Conservation (phyloP, 148 eudicot species). For the Nepenthes mirabilis region DNA sequence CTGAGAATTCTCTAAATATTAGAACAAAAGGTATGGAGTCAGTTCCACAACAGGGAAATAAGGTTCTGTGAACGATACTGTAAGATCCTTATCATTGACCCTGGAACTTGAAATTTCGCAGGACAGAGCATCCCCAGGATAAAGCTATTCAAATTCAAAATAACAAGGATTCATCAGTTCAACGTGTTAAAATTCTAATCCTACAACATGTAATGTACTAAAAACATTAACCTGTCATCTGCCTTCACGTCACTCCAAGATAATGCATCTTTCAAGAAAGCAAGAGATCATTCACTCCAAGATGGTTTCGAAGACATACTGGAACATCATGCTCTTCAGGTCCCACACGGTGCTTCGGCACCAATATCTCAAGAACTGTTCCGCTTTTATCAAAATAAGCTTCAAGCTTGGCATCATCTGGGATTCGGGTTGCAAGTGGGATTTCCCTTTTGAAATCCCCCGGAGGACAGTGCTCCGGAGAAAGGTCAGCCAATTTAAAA, state of each 20-base stretch:
- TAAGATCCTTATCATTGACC: conserved; percentile 18
- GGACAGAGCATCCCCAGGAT: conserved; percentile 24
- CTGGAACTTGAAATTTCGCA: conserved; percentile 21
- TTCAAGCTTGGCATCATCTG: conserved; percentile 76
- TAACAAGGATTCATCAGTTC: conserved; percentile 11
- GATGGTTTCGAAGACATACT: conserved; percentile 52
- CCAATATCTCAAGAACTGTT: conserved; percentile 58
- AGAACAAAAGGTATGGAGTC: conserved; percentile 5
- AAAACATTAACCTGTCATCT: background rate
- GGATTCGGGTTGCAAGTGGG: conserved; percentile 53
- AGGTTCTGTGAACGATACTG: background rate
- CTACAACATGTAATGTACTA: background rate
- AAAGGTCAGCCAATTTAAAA: conserved; percentile 56
- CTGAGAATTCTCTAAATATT: conserved; percentile 5
- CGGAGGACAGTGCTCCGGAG: conserved; percentile 74
- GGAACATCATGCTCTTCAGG: conserved; percentile 77
- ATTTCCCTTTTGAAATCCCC: conserved; percentile 71
- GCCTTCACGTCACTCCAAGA: background rate
- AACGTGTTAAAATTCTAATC: conserved; percentile 7
- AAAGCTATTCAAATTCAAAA: conserved; percentile 16
- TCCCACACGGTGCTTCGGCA: conserved; percentile 58
- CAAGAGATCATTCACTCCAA: conserved; percentile 39
- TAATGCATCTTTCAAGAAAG: conserved; percentile 25
- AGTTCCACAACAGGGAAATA: no score
- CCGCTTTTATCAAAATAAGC: conserved; percentile 61